Evolutionary conservation across 2,329 filamentous ascomycete genomes (phyloP), one percentile per base, ranked within the genome.

Genomic region (Sphaerulina vaccinii): DNA sequence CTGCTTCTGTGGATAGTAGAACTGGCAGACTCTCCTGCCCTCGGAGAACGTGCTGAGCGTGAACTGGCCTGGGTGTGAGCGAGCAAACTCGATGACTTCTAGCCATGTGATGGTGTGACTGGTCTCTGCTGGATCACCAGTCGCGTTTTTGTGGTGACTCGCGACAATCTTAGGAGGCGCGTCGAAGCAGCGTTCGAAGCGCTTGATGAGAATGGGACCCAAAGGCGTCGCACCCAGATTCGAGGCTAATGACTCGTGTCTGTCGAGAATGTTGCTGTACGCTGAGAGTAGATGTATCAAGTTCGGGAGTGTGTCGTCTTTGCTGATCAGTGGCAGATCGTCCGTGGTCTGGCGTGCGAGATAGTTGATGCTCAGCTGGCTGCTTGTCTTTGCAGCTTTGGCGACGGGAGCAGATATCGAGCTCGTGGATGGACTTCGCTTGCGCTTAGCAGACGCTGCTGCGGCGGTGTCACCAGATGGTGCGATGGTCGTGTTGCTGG

Each of bases 101-200:
- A 93, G 76, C 90, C 90, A 96, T 10, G 84, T 86, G 50, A 93
- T 80, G 15, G 60, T 56, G 6, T 80, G 80, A 1, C 57, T 52
- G n/a, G 58, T 56, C 29, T 66, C 61, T 22, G 65, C 62, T 15
- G 55, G 49, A 3, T 78, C 80, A 48, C 56, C 46, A 5, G 60
- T 55, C 33, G 53, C 53, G 38, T 56, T 52, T 50, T 65, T 66
- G 50, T 67, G 65, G 72, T 78, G 81, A 65, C 72, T 83, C 69
- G 80, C 87, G 62, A 77, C 78, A 51, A 84, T 79, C 23, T 79
- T 83, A 55, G 91, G 90, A 18, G 87, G 84, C 0, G 87, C 87
- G 58, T 95, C 89, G 64, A 96, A 95, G 50, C 92, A 79, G 47
- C 87, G 82, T 69, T 95, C 90, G 68, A 95, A 90, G 36, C 88